phyloP scores from a whole-genome alignment of 768 basidiomycete species.

The Termitomyces sp. region DNA sequence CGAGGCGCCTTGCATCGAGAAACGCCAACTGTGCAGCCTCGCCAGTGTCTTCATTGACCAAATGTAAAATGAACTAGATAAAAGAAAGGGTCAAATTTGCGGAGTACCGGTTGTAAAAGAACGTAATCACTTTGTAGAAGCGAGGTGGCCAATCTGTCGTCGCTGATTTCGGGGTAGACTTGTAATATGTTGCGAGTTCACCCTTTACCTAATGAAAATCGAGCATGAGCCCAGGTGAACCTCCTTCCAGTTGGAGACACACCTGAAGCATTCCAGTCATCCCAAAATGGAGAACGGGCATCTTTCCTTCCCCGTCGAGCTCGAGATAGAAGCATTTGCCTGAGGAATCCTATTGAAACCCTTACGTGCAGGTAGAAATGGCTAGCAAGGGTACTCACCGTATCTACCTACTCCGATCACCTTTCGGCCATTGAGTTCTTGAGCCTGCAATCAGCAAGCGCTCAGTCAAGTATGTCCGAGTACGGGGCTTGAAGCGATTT shows the following conservation, averaged over 20 bases:
- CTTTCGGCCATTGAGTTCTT: slow-evolving; percentile 47
- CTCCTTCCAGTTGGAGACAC: background rate
- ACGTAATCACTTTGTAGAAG: slow-evolving; percentile 51
- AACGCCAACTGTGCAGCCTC: slow-evolving; percentile 57
- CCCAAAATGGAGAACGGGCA: slow-evolving; percentile 76
- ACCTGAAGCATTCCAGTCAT: slow-evolving; percentile 87
- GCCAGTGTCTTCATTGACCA: slow-evolving; percentile 35
- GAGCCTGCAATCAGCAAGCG: slow-evolving; percentile 34
- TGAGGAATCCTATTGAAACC: background rate
- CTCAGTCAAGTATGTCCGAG: background rate
- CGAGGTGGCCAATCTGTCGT: slow-evolving; percentile 60
- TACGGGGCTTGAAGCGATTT: slow-evolving; percentile 20
- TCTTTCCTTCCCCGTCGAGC: slow-evolving; percentile 54
- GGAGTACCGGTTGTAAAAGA: background rate
- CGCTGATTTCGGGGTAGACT: slow-evolving; percentile 34
- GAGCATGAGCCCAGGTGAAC: background rate
- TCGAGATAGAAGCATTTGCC: slow-evolving; percentile 65
- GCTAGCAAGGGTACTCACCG: slow-evolving; percentile 28
- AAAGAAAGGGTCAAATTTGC: background rate
- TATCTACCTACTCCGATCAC: slow-evolving; percentile 49
- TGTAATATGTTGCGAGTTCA: slow-evolving; percentile 44
- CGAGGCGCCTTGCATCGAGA: slow-evolving; percentile 67
- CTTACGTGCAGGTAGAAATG: background rate
- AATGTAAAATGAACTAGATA: slow-evolving; percentile 60
- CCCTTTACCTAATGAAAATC: slow-evolving; percentile 39